phyloP scores from a whole-genome alignment of 805 yeast genomes.

The Candida ipomoeae region DNA sequence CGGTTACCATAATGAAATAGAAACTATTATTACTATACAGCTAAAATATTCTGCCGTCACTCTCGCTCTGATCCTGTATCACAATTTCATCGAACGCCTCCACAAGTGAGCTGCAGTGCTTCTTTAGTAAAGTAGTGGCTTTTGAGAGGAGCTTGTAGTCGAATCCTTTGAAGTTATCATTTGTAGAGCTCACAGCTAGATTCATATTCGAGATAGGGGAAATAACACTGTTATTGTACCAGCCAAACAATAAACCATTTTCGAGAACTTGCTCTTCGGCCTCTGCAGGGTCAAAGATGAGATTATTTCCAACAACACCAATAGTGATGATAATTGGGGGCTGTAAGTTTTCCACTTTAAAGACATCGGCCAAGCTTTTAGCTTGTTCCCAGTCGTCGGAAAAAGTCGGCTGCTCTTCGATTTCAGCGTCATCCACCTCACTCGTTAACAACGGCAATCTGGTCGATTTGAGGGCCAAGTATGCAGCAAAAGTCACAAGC shows the following conservation, averaged over 20 bases:
- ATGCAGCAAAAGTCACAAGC: constrained; percentile 72
- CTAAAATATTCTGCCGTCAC: constrained; percentile 15
- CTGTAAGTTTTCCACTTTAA: constrained; percentile 34
- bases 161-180: constrained; percentile 52
- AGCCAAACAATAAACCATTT: constrained; percentile 73
- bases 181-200: constrained; percentile 47
- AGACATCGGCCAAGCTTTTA: constrained; percentile 38
- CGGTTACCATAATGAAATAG: neutral
- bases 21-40: neutral
- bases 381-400: constrained; percentile 81
- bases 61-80: constrained; percentile 34
- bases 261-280: constrained; percentile 88
- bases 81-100: constrained; percentile 51
- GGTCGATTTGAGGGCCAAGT: constrained; percentile 77
- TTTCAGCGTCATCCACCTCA: constrained; percentile 56
- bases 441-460: constrained; percentile 69
- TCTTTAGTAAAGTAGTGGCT: constrained; percentile 54
- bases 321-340: constrained; percentile 77
- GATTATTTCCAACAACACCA: constrained; percentile 67
- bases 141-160: constrained; percentile 43
- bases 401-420: constrained; percentile 87
- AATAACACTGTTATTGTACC: constrained; percentile 60
- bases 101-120: constrained; percentile 60
- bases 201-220: constrained; percentile 73
- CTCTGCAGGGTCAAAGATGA: constrained; percentile 80